Conservation (phyloP, 306 rosid species). For the Prunus kanzakura region DNA sequence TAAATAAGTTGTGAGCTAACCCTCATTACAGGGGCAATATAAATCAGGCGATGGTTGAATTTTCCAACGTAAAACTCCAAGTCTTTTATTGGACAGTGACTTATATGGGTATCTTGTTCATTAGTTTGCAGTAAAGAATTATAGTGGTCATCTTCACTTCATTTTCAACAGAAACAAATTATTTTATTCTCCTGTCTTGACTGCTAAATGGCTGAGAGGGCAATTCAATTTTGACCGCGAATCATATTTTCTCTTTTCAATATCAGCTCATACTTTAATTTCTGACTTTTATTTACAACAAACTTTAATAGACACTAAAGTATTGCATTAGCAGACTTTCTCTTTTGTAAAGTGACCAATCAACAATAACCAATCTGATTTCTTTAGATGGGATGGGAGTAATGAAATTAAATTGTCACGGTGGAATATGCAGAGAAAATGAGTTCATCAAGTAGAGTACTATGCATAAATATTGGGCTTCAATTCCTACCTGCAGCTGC, state of each 20-base stretch:
- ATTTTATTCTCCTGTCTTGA: neutral
- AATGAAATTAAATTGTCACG: neutral
- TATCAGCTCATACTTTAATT: no score
- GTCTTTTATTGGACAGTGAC: neutral
- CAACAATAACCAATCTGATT: neutral
- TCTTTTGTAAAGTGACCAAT: neutral
- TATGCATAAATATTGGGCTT: neutral
- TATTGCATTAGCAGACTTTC: no score
- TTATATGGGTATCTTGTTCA: neutral
- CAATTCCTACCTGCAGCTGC: slow-evolving; percentile 23
- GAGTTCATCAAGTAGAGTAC: neutral
- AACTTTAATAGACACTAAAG: no score
- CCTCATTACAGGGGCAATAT: no score
- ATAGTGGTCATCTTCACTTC: neutral
- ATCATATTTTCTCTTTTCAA: no score
- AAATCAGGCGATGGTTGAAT: no score
- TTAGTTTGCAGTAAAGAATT: neutral
- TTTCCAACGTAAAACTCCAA: no score
- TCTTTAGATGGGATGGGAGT: neutral
- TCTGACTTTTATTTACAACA: neutral
- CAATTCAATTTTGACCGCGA: no score
- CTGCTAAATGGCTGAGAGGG: no score
- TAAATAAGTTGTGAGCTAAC: no score
- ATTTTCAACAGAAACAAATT: neutral
- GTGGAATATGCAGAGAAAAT: neutral